Evolutionary conservation across 2,329 filamentous ascomycete species (phyloP).

Genomic region (Sporothrix pseudoabietina): DNA sequence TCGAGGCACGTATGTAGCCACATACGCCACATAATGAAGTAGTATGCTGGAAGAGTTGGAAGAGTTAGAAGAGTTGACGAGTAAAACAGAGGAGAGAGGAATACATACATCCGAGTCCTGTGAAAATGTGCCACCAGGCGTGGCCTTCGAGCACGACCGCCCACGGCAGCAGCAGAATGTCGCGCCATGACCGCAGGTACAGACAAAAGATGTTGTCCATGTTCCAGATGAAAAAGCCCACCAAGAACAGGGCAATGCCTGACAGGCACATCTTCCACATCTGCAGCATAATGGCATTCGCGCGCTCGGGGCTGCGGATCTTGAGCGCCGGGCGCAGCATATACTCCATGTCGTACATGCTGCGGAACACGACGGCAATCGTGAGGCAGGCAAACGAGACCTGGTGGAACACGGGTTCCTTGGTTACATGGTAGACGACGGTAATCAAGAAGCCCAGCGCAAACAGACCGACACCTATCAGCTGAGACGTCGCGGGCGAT

Average conservation of each 20-base stretch:
- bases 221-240: constrained; percentile 76
- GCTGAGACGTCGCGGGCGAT: constrained; percentile 46
- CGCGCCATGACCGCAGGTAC: constrained; percentile 65
- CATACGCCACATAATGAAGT: constrained; percentile 81
- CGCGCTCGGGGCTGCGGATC: constrained; percentile 52
- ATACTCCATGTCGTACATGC: constrained; percentile 72
- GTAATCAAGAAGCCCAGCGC: constrained; percentile 70
- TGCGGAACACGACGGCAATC: constrained; percentile 67
- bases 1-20: constrained; percentile 79
- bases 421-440: constrained; percentile 70
- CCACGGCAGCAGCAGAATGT: constrained; percentile 74
- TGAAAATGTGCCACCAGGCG: constrained; percentile 74
- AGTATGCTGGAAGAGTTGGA: constrained; percentile 60
- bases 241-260: constrained; percentile 71
- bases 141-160: constrained; percentile 67
- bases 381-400: constrained; percentile 75
- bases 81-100: neutral
- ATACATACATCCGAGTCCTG: constrained; percentile 58
- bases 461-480: constrained; percentile 60
- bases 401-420: constrained; percentile 82
- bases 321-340: constrained; percentile 50
- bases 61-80: no score
- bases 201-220: constrained; percentile 77
- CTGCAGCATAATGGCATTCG: constrained; percentile 52
- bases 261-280: constrained; percentile 76